These are phyloP conservation scores for Pythium graminicola DNA, from an alignment of 352 stramenopile species.

Conservation along the genomic window DNA sequence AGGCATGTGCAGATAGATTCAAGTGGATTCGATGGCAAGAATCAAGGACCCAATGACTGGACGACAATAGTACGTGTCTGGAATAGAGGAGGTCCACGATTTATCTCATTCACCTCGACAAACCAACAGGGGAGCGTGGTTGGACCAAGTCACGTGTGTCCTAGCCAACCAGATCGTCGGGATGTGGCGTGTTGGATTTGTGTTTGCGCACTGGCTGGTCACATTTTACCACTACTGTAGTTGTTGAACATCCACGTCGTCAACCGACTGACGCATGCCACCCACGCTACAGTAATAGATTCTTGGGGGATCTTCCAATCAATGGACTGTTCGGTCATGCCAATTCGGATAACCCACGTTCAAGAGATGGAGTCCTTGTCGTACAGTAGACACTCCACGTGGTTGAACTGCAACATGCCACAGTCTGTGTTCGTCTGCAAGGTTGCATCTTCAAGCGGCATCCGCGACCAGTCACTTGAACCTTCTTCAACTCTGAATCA, in stretches of 20 bases:
- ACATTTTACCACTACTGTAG: slow-evolving; percentile 7
- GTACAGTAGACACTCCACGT: background rate
- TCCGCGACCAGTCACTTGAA: background rate
- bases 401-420: slow-evolving; percentile 17
- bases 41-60: no score
- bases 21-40: background rate
- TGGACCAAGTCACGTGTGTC: background rate
- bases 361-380: background rate
- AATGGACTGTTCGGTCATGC: background rate
- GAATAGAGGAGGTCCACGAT: no score
- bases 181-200: background rate
- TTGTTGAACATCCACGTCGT: background rate
- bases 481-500: slow-evolving; percentile 8
- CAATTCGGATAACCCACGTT: background rate
- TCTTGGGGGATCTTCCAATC: no score
- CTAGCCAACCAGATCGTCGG: background rate
- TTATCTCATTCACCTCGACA: no score
- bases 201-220: slow-evolving; percentile 14
- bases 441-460: slow-evolving; percentile 12
- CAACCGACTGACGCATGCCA: no score
- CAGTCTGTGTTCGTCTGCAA: slow-evolving; percentile 18
- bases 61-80: no score
- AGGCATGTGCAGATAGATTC: background rate
- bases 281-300: no score
- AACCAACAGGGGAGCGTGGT: no score